Conservation (phyloP, 2,329 filamentous ascomycete genomes). For the Immersiporthe knoxdaviesiana region DNA sequence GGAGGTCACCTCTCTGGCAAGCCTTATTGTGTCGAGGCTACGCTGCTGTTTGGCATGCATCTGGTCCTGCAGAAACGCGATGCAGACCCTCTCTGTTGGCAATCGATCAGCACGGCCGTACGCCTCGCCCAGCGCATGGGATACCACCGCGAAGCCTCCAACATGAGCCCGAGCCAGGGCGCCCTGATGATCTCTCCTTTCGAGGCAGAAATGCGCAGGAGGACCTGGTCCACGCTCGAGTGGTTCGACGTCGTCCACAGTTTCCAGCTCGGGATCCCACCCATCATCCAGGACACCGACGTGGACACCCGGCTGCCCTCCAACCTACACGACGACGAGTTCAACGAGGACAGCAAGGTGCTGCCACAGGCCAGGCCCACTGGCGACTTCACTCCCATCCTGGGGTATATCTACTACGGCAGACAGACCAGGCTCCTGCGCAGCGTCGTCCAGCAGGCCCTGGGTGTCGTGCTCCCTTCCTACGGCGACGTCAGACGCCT, state of each 20-base stretch:
- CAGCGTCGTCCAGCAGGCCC: slow-evolving; percentile 46
- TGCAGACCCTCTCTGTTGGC: slow-evolving; percentile 48
- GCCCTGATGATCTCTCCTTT: slow-evolving; percentile 45
- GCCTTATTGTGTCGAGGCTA: slow-evolving; percentile 52
- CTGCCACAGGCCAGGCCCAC: slow-evolving; percentile 46
- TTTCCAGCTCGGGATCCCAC: slow-evolving; percentile 40
- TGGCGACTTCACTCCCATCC: slow-evolving; percentile 47
- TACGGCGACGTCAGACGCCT: slow-evolving; percentile 45
- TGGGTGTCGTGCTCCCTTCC: slow-evolving; percentile 40
- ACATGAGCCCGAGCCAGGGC: slow-evolving; percentile 40
- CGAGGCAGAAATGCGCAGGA: slow-evolving; percentile 55
- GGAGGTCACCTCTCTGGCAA: slow-evolving; percentile 52
- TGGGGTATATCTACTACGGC: slow-evolving; percentile 50
- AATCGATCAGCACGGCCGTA: slow-evolving; percentile 49
- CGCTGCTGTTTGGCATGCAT: slow-evolving; percentile 50
- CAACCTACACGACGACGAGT: slow-evolving; percentile 54
- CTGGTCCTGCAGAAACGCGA: slow-evolving; percentile 47
- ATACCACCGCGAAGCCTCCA: slow-evolving; percentile 53
- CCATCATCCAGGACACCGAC: slow-evolving; percentile 50
- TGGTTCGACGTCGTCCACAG: slow-evolving; percentile 26
- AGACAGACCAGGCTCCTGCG: slow-evolving; percentile 48
- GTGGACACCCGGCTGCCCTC: slow-evolving; percentile 50
- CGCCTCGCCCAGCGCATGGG: slow-evolving; percentile 56
- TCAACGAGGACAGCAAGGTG: slow-evolving; percentile 48
- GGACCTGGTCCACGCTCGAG: slow-evolving; percentile 49